Evolutionary conservation across 1,284 basidiomycete genomes (phyloP).

Genomic region (Gomphus sp.): DNA sequence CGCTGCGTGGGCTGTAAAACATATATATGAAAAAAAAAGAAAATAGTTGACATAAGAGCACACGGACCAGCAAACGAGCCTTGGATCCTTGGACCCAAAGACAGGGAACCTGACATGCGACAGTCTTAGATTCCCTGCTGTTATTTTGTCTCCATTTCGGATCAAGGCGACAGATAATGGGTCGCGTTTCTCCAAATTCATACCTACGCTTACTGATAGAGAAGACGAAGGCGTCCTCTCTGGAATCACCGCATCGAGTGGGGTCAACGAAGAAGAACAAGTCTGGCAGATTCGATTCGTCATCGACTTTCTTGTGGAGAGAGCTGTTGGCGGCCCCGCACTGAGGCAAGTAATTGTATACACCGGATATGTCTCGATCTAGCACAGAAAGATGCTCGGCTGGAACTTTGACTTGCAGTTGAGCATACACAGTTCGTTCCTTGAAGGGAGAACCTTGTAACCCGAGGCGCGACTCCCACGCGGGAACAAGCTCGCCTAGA

Average conservation of each 20-base stretch:
- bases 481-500: slow-evolving; percentile 62
- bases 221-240: slow-evolving; percentile 75
- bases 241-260: slow-evolving; percentile 63
- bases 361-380: slow-evolving; percentile 77
- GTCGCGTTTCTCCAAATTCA: slow-evolving; percentile 73
- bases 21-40: slow-evolving; percentile 1
- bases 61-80: slow-evolving; percentile 43
- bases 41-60: slow-evolving; percentile 8
- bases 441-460: slow-evolving; percentile 56
- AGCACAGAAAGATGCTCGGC: slow-evolving; percentile 41
- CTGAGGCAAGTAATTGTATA: slow-evolving; percentile 71
- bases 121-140: slow-evolving; percentile 33
- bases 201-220: slow-evolving; percentile 68
- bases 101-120: slow-evolving; percentile 51
- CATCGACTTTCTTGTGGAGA: slow-evolving; percentile 60
- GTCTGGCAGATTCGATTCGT: slow-evolving; percentile 43
- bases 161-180: slow-evolving; percentile 63
- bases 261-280: slow-evolving; percentile 84
- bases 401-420: slow-evolving; percentile 54
- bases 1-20: slow-evolving; percentile 38
- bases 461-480: slow-evolving; percentile 84
- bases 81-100: slow-evolving; percentile 47
- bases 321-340: slow-evolving; percentile 87
- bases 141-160: slow-evolving; percentile 70
- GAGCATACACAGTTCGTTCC: slow-evolving; percentile 60